Base-by-base conservation (phyloP, 768 basidiomycete genomes). In the Mycena galericulata region DNA sequence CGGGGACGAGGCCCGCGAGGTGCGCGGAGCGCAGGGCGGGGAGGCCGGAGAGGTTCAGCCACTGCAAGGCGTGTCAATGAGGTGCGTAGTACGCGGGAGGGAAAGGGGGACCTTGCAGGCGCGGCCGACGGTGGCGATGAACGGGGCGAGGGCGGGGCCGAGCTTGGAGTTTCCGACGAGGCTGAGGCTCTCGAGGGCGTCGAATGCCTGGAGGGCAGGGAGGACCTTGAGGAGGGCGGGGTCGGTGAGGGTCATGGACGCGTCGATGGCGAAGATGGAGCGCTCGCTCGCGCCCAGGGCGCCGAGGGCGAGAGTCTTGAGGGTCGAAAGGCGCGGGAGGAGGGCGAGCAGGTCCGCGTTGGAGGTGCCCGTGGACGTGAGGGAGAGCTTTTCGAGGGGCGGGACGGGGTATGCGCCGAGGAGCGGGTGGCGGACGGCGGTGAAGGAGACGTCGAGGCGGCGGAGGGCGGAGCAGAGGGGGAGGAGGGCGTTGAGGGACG, bases 361-460 rank as follows among this genome's bases (percentile, higher is more conserved):
- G 0, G 83, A 75, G 3, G 88, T 77, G 4, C 74, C 74, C 0
- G 89, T 90, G 5, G 90, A 90, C 1, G 89, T 90, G 27, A 92
- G 75, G 3, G 86, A 86, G n/a, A 93, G 78, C 72, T 93, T 93
- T 70, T 89, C 86, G 30, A 92, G 76, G 5, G 73, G 47, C 0
- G 75, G 75, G 22, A 68, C 4, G 1, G 49, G 24, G 47, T 65
- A 55, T 26, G 68, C 40, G 8, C 30, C 54, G 18, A 62, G 59
- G 46, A 78, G 68, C n/a, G 79, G 80, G 46, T 83, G 86, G 49
- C 79, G 85, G 34, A 90, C 74, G 17, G 72, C 71, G 2, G 90
- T 93, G 77, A 91, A 93, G 7, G 92, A 92, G 18, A 90, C 70
- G 68, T 93, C 92, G 17, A 93, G 78, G 27, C 85, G 85, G 40